These are phyloP conservation scores for Tylopilus felleus DNA, from an alignment of 768 basidiomycete species.

Conservation along the genomic window DNA sequence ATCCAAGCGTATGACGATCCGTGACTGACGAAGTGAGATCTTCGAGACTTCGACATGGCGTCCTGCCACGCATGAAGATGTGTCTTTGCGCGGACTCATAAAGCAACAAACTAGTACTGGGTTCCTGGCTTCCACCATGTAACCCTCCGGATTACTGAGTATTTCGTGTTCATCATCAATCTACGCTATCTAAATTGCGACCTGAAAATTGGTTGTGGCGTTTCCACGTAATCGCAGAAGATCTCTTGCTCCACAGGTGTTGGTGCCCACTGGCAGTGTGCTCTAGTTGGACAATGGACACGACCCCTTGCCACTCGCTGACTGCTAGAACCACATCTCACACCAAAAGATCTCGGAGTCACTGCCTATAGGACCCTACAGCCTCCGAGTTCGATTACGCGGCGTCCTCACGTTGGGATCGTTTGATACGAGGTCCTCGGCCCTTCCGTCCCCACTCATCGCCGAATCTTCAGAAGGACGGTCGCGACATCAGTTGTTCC, in stretches of 20 bases:
- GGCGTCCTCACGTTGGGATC: neutral
- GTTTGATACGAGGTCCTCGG: slow-evolving; percentile 19
- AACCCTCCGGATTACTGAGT: neutral
- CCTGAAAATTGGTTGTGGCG: neutral
- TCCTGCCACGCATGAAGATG: neutral
- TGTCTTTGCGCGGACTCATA: neutral
- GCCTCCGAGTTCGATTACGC: neutral
- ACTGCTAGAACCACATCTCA: neutral
- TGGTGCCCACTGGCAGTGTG: too few relatives aligned
- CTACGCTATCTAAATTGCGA: neutral
- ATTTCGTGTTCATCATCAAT: neutral
- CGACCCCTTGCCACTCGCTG: neutral
- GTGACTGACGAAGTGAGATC: slow-evolving; percentile 13
- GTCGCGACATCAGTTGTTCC: neutral
- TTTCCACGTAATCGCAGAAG: neutral
- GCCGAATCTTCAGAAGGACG: neutral
- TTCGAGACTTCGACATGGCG: slow-evolving; percentile 1
- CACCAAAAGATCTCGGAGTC: neutral
- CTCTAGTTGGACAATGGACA: neutral
- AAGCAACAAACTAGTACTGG: neutral
- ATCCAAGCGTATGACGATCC: slow-evolving; percentile 12
- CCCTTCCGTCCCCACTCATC: slow-evolving; percentile 1
- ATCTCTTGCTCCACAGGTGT: neutral
- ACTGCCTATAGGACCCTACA: slow-evolving; percentile 4
- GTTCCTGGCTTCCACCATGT: neutral